phyloP scores from a whole-genome alignment of 257 asterid species.

The Scutellaria barbata region DNA sequence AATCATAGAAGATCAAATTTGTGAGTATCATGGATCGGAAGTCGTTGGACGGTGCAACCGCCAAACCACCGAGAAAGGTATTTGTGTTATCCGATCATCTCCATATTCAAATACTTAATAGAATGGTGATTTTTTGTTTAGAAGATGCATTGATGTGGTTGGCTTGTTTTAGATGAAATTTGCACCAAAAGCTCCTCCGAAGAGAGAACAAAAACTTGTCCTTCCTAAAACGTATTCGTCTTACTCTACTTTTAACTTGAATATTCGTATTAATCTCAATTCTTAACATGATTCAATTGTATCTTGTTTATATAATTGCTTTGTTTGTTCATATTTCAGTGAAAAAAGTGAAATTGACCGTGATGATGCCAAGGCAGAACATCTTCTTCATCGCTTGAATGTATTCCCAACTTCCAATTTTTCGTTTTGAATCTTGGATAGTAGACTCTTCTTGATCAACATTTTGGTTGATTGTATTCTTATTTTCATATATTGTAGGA shows the following conservation, averaged over 20 bases:
- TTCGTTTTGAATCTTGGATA: background rate
- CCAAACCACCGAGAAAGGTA: too few species aligned
- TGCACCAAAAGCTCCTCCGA: conserved; percentile 78
- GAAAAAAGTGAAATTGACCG: conserved; percentile 62
- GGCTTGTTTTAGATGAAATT: conserved; percentile 54
- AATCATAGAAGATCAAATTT: too few species aligned
- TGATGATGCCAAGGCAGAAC: conserved; percentile 69
- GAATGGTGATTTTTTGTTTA: conserved; percentile 1
- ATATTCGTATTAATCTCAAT: background rate
- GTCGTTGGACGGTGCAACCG: too few species aligned
- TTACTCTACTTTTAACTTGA: background rate
- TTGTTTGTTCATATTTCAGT: conserved; percentile 45
- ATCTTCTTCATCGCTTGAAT: conserved; percentile 60
- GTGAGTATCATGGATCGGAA: too few species aligned
- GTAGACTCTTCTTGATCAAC: background rate
- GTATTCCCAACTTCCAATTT: conserved; percentile 40
- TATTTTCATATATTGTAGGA: conserved; percentile 55
- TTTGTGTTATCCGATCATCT: too few species aligned
- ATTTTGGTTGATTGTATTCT: conserved; percentile 1
- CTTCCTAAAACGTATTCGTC: conserved; percentile 64
- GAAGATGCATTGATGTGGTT: conserved; percentile 10
- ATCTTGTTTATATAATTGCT: background rate
- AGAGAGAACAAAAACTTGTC: conserved; percentile 55
- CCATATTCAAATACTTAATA: too few species aligned
- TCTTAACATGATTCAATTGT: background rate